Percentiles rank a stretch among this genome's conserved stretches.
Evolutionary conservation across 495 filamentous ascomycete species (phyloP).

Genomic region (Pseudoneurospora amorphoporcata): DNA sequence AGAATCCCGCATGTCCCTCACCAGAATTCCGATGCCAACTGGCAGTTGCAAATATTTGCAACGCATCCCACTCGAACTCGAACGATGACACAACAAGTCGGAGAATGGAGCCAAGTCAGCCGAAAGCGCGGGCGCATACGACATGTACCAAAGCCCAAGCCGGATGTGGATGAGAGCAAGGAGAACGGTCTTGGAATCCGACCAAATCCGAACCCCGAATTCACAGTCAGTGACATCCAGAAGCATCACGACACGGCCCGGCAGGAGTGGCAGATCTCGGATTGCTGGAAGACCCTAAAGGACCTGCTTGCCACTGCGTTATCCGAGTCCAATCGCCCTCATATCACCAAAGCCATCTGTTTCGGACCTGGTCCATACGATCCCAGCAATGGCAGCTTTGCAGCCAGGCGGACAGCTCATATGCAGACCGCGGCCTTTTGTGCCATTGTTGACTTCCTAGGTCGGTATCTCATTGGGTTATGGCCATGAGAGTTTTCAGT

Average conservation of each 20-base stretch:
- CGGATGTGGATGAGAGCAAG: background rate
- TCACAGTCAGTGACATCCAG: slow-evolving; percentile 12
- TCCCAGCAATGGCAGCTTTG: slow-evolving; percentile 26
- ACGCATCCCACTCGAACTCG: background rate
- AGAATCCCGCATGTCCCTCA: background rate
- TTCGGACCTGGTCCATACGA: slow-evolving; percentile 36
- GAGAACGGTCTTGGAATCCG: slow-evolving; percentile 1
- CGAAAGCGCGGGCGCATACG: slow-evolving; percentile 19
- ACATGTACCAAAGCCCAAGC: background rate
- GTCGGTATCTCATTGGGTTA: slow-evolving; percentile 10
- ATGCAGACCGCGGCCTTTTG: slow-evolving; percentile 54
- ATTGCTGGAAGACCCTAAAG: slow-evolving; percentile 13
- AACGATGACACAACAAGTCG: slow-evolving; percentile 6
- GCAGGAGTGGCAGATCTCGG: slow-evolving; percentile 7
- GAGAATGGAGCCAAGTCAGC: slow-evolving; percentile 19
- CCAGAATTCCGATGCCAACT: background rate
- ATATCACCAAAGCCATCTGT: slow-evolving; percentile 30
- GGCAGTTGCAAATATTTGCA: background rate
- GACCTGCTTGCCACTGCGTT: slow-evolving; percentile 3
- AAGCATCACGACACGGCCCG: slow-evolving; percentile 11
- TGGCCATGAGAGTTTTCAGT: background rate
- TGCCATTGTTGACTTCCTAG: slow-evolving; percentile 35
- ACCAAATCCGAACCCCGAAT: slow-evolving; percentile 20
- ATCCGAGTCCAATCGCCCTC: slow-evolving; percentile 3
- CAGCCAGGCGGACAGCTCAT: slow-evolving; percentile 24